phyloP scores from a whole-genome alignment of 805 yeast species.

The Lipomyces sp. region DNA sequence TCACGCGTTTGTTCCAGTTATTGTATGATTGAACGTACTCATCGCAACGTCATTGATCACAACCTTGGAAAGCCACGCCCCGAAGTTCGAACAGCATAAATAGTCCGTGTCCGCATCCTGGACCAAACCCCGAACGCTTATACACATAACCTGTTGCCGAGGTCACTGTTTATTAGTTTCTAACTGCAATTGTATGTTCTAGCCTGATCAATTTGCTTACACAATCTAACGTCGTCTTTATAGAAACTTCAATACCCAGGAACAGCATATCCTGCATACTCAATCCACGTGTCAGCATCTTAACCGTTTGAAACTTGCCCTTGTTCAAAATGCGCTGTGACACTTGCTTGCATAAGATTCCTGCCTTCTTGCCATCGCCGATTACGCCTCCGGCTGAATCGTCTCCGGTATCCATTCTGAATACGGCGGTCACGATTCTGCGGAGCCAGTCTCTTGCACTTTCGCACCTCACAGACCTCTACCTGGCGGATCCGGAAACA shows the following conservation, averaged over 20 bases:
- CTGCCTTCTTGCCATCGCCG: conserved; percentile 10
- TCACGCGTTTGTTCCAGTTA: background rate
- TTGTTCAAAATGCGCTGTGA: conserved; percentile 16
- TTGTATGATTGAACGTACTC: background rate
- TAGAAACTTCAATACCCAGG: no score
- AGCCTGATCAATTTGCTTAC: no score
- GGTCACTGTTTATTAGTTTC: no score
- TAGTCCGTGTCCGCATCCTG: background rate
- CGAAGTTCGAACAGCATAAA: background rate
- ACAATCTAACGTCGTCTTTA: no score
- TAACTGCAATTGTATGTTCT: no score
- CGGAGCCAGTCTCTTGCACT: conserved; percentile 48
- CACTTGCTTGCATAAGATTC: conserved; percentile 4
- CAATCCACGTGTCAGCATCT: no score
- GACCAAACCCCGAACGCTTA: background rate
- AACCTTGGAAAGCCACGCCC: background rate
- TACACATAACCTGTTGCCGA: no score
- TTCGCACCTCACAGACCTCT: conserved; percentile 42
- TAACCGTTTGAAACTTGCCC: no score
- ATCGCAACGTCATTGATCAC: background rate
- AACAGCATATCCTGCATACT: no score
- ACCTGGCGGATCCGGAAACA: conserved; percentile 37
- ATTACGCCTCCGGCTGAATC: conserved; percentile 56
- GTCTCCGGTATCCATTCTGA: conserved; percentile 57
- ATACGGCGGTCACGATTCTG: conserved; percentile 46